phyloP scores from a whole-genome alignment of 306 rosid genomes.

The Prunus mongolica region DNA sequence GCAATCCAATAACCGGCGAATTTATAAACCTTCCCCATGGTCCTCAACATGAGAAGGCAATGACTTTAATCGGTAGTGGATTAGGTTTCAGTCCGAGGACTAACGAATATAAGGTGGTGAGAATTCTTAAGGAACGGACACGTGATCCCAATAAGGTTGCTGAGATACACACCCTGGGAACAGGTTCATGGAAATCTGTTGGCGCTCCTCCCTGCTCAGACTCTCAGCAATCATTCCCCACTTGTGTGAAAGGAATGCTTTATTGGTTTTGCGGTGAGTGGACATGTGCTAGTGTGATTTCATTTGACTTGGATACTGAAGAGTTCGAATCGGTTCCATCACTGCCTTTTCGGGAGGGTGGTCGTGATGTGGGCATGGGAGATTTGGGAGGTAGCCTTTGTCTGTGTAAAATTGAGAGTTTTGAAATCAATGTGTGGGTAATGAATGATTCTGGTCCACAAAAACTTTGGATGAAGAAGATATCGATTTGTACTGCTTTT shows the following conservation, averaged over 20 bases:
- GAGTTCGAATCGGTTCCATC: constrained; percentile 2
- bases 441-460: neutral
- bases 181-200: neutral
- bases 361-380: neutral
- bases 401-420: neutral
- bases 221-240: neutral
- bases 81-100: constrained; percentile 14
- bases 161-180: constrained; percentile 11
- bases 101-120: constrained; percentile 12
- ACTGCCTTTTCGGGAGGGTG: neutral
- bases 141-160: neutral
- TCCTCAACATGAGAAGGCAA: neutral
- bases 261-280: neutral
- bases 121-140: neutral
- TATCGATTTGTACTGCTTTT: neutral
- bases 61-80: neutral
- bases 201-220: too few species aligned
- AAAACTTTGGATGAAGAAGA: neutral
- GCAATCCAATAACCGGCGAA: neutral
- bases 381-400: constrained; percentile 1
- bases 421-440: neutral
- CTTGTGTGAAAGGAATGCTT: constrained; percentile 10
- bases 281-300: neutral
- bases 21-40: constrained; percentile 17
- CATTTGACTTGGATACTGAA: constrained; percentile 18